Evolutionary conservation across 805 yeast species (phyloP).

Genomic region (Wilhelminamyces savonicus): DNA sequence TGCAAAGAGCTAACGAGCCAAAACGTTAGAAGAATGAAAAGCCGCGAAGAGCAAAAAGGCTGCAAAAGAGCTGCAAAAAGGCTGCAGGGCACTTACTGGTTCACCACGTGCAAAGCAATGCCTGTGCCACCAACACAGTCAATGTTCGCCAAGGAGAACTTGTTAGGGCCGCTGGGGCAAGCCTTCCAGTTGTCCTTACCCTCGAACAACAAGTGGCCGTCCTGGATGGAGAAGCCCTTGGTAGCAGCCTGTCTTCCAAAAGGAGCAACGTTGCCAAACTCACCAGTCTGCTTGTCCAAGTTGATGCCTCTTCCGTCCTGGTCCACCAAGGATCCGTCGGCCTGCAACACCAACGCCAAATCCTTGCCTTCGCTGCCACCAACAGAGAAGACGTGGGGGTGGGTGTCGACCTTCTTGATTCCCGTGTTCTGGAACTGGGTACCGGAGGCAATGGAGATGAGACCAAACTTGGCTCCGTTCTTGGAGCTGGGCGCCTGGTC

Average conservation of each 20-base stretch:
- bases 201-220: conserved; percentile 30
- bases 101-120: conserved; percentile 18
- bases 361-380: conserved; percentile 27
- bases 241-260: conserved; percentile 26
- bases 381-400: conserved; percentile 28
- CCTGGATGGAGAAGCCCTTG: conserved; percentile 31
- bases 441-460: conserved; percentile 19
- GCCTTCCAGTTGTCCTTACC: conserved; percentile 32
- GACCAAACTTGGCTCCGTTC: conserved; percentile 8
- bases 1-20: no score
- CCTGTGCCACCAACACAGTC: conserved; percentile 23
- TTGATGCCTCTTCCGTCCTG: conserved; percentile 23
- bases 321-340: conserved; percentile 23
- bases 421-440: conserved; percentile 17
- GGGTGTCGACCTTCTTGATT: conserved; percentile 22
- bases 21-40: no score
- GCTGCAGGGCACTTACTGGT: no score
- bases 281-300: conserved; percentile 24
- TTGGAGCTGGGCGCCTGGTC: no score
- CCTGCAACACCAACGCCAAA: conserved; percentile 15
- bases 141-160: conserved; percentile 17
- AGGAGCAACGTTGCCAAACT: conserved; percentile 27
- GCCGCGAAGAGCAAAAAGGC: no score
- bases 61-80: no score
- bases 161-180: conserved; percentile 24